Base-by-base conservation (phyloP, 176 grass and related monocot genomes). In the Phoenix roebelenii region DNA sequence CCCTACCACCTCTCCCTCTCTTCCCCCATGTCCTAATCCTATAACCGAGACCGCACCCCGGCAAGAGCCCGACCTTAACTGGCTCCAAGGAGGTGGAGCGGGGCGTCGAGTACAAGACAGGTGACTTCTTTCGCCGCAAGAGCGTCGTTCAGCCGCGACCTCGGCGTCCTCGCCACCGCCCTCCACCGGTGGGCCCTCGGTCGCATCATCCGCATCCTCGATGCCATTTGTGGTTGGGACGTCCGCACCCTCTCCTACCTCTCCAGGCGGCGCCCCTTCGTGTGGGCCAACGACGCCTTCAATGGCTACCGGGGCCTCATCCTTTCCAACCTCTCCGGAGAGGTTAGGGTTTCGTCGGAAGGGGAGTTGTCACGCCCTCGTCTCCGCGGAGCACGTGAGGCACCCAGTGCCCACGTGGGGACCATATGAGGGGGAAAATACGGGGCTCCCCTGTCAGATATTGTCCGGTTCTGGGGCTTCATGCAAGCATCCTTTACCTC, bases 211-310 rank as follows among this genome's bases (percentile, higher is more conserved):
- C 86, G 85, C 22, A 77, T 89, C 51, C 74, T 96, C 50, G 87
- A 96, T 49, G 87, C 78, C 1, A 96, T 96, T 86, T 96, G 92
- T 23, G 83, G 86, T 12, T 90, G 83, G 57, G 83, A 75, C 17
- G 69, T 96, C 52, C 80, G 91, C 35, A 65, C 91, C 18, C 86
- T 87, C 30, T 76, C 86, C 53, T 90, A 96, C 65, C 77, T 54
- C 59, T 5, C 29, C 87, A 88, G 76, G 83, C 32, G 80, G 80
- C 51, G 86, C 87, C 26, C 70, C 50, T 96, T 96, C 76, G 83
- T 96, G 50, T 96, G 86, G 92, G 92, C 92, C 67, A 96, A 96
- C 69, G 86, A 96, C 69, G 92, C 92, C 55, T 96, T 85, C 26
- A 83, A 96, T 57, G 83, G 65, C 60, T 83, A 76, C 39, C 80